phyloP scores from a whole-genome alignment of 345 rosid species.

The Aquilaria yunnanensis region DNA sequence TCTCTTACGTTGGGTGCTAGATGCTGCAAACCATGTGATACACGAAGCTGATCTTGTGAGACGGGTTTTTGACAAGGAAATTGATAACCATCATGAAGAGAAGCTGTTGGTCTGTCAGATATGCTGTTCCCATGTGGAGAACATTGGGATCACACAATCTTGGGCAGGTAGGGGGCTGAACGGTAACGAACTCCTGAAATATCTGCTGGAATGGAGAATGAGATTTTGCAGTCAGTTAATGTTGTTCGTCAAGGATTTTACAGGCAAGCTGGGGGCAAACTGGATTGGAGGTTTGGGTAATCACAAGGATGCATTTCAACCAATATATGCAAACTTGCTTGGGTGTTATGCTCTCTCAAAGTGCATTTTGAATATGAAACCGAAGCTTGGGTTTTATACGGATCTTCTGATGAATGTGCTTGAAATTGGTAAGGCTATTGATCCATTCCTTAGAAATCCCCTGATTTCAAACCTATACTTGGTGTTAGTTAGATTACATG shows the following conservation, averaged over 20 bases:
- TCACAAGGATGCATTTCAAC: slow-evolving; percentile 88
- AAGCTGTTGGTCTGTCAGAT: slow-evolving; percentile 74
- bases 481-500: slow-evolving; percentile 42
- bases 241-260: slow-evolving; percentile 43
- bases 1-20: slow-evolving; percentile 55
- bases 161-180: slow-evolving; percentile 16
- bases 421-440: slow-evolving; percentile 48
- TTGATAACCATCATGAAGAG: slow-evolving; percentile 92
- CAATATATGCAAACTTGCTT: slow-evolving; percentile 75
- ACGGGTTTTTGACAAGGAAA: slow-evolving; percentile 90
- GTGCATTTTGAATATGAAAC: slow-evolving; percentile 38
- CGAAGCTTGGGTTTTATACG: slow-evolving; percentile 15
- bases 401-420: slow-evolving; percentile 31
- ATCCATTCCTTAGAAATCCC: slow-evolving; percentile 64
- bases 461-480: slow-evolving; percentile 56
- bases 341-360: slow-evolving; percentile 66
- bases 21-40: slow-evolving; percentile 38
- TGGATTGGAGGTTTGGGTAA: slow-evolving; percentile 86
- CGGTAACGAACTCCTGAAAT: slow-evolving; percentile 20
- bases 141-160: slow-evolving; percentile 28
- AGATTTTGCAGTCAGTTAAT: slow-evolving; percentile 49
- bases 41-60: slow-evolving; percentile 64
- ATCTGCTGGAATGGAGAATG: slow-evolving; percentile 51
- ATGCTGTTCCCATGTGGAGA: slow-evolving; percentile 72
- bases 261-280: slow-evolving; percentile 30